These are phyloP conservation scores for Saccharomyces jurei DNA, from an alignment of 805 yeast genomes.

Conservation along the genomic window DNA sequence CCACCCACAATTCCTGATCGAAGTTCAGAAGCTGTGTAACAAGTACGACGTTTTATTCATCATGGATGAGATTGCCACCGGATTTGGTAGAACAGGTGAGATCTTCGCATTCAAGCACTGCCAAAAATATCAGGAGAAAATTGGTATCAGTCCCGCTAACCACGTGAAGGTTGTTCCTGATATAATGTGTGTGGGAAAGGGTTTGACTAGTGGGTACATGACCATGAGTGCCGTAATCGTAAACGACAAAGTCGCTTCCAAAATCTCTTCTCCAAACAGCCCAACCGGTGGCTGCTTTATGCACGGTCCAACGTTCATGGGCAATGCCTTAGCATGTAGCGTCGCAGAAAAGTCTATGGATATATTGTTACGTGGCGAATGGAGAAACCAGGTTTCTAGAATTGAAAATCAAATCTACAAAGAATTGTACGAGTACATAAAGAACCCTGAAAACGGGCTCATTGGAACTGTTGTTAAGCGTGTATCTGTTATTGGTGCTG, in stretches of 20 bases:
- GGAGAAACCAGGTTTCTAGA: conserved; percentile 13
- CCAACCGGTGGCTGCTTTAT: conserved; percentile 20
- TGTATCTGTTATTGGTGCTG: conserved; percentile 18
- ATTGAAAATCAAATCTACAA: conserved; percentile 15
- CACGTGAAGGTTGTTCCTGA: conserved; percentile 20
- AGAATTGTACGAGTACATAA: conserved; percentile 11
- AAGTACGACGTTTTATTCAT: conserved; percentile 28
- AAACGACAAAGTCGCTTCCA: conserved; percentile 11
- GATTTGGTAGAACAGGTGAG: conserved; percentile 33
- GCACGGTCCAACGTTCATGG: conserved; percentile 29
- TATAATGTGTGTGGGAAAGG: conserved; percentile 22
- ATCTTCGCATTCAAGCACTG: conserved; percentile 32
- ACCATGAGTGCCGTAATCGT: conserved; percentile 21
- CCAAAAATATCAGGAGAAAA: conserved; percentile 8
- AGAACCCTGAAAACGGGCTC: conserved; percentile 1
- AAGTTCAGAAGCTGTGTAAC: conserved; percentile 29
- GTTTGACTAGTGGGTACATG: conserved; percentile 24
- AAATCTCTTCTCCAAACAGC: conserved; percentile 12
- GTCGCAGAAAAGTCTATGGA: conserved; percentile 20
- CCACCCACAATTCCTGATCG: conserved; percentile 27
- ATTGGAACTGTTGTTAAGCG: conserved; percentile 9
- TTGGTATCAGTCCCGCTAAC: conserved; percentile 5
- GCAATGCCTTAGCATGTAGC: conserved; percentile 23
- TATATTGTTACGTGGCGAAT: conserved; percentile 16
- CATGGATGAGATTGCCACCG: conserved; percentile 34